Percentiles rank a stretch among this genome's conserved stretches.
Evolutionary conservation across 2,329 filamentous ascomycete genomes (phyloP).

Genomic region (Paraphaeosphaeria sporulosa): DNA sequence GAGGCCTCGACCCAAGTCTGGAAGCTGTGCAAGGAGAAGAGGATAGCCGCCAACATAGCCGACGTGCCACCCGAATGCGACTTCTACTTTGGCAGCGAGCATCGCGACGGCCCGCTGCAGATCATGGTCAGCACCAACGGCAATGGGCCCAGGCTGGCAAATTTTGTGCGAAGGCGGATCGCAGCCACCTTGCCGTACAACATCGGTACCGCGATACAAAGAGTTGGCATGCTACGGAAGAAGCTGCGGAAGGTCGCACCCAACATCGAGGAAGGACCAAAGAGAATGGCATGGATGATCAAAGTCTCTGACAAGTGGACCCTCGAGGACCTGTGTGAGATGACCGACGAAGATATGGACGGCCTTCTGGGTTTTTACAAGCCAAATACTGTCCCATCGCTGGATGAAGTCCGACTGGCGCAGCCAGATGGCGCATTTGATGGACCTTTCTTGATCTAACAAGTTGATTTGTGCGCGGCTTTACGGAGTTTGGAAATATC

Average conservation of each 20-base stretch:
- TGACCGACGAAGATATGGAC: conserved; percentile 84
- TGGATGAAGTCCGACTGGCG: conserved; percentile 52
- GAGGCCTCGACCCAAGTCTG: conserved; percentile 89
- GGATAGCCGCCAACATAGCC: conserved; percentile 92
- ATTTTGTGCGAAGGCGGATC: conserved; percentile 83
- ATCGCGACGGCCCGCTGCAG: conserved; percentile 93
- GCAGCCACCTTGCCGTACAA: conserved; percentile 77
- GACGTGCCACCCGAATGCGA: conserved; percentile 97
- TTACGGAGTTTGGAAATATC: conserved; percentile 9
- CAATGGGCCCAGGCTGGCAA: conserved; percentile 90
- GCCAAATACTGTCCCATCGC: conserved; percentile 53
- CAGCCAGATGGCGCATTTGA: conserved; percentile 54
- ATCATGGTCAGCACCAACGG: conserved; percentile 99
- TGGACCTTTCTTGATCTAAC: conserved; percentile 54
- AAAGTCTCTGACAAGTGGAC: conserved; percentile 87
- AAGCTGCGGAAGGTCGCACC: conserved; percentile 83
- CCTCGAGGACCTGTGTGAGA: conserved; percentile 81
- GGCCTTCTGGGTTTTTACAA: conserved; percentile 78
- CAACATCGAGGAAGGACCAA: conserved; percentile 74
- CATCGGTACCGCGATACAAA: conserved; percentile 83
- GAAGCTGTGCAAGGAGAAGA: conserved; percentile 87
- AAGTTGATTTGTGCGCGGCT: background rate
- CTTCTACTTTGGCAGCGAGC: conserved; percentile 97
- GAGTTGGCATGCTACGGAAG: conserved; percentile 79
- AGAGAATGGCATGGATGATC: conserved; percentile 96